These are phyloP conservation scores for Zelopaecilomyces penicillatus DNA, from an alignment of 2,329 filamentous ascomycete genomes.

Conservation along the genomic window DNA sequence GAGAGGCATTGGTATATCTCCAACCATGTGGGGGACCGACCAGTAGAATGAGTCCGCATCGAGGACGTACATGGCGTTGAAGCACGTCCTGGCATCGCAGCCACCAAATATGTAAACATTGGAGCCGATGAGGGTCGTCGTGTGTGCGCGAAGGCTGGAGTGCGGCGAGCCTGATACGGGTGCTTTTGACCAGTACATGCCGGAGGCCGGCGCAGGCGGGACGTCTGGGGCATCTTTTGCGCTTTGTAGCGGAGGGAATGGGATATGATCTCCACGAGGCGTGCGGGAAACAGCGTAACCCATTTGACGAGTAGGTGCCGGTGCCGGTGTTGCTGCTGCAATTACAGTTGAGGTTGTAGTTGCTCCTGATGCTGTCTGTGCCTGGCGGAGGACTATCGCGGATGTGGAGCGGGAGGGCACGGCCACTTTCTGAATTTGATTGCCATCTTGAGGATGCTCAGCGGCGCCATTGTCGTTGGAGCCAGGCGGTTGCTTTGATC, in stretches of 20 bases:
- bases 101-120: constrained; percentile 63
- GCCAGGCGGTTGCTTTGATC: constrained; percentile 14
- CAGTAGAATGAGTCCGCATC: constrained; percentile 64
- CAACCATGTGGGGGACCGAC: constrained; percentile 55
- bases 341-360: constrained; percentile 8
- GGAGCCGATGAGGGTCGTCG: constrained; percentile 56
- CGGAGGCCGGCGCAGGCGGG: constrained; percentile 53
- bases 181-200: constrained; percentile 65
- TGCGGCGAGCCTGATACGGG: constrained; percentile 55
- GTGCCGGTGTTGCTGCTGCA: constrained; percentile 9
- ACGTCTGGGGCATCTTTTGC: constrained; percentile 51
- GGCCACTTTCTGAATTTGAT: constrained; percentile 27
- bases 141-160: constrained; percentile 56
- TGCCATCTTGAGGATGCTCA: constrained; percentile 19
- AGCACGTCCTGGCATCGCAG: constrained; percentile 58
- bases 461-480: constrained; percentile 14
- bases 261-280: constrained; percentile 33
- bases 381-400: constrained; percentile 33
- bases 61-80: constrained; percentile 61
- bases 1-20: constrained; percentile 56
- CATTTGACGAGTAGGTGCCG: constrained; percentile 10
- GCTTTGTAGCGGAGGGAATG: constrained; percentile 50
- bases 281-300: constrained; percentile 16
- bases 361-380: constrained; percentile 8
- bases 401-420: constrained; percentile 45